phyloP scores from a whole-genome alignment of 768 basidiomycete species.

The Leccinum pellstonianum region DNA sequence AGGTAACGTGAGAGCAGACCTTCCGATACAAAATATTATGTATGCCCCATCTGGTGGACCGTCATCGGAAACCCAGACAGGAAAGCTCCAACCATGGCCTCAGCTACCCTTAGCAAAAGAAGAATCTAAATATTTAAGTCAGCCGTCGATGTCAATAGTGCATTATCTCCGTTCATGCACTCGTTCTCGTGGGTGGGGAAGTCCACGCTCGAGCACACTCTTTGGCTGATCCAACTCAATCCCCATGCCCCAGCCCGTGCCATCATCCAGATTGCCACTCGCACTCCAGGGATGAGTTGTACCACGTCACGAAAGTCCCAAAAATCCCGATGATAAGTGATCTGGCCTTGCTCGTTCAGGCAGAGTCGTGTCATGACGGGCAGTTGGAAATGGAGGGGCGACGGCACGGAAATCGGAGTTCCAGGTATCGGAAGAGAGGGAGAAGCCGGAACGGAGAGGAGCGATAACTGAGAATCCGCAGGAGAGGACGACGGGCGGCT shows the following conservation, averaged over 20 bases:
- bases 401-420: slow-evolving; percentile 57
- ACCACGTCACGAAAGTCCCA: slow-evolving; percentile 82
- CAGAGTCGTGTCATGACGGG: slow-evolving; percentile 69
- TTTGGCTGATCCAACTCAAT: slow-evolving; percentile 41
- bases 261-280: slow-evolving; percentile 66
- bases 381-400: slow-evolving; percentile 72
- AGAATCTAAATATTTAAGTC: slow-evolving; percentile 13
- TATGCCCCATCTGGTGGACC: background rate
- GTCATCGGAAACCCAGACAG: background rate
- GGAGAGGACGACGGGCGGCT: slow-evolving; percentile 33
- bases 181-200: slow-evolving; percentile 2
- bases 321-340: slow-evolving; percentile 76
- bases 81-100: background rate
- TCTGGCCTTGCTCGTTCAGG: slow-evolving; percentile 81
- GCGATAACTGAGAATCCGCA: slow-evolving; percentile 26
- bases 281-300: slow-evolving; percentile 67
- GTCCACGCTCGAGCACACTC: slow-evolving; percentile 11
- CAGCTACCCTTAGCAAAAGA: background rate
- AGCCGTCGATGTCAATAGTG: slow-evolving; percentile 14
- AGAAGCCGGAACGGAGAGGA: slow-evolving; percentile 31
- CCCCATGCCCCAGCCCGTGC: slow-evolving; percentile 60
- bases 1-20: background rate
- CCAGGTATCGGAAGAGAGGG: slow-evolving; percentile 58
- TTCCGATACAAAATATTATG: background rate
- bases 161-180: slow-evolving; percentile 5